These are phyloP conservation scores for Aschersonia sp. DNA, from an alignment of 2,329 filamentous ascomycete species.

Conservation along the genomic window DNA sequence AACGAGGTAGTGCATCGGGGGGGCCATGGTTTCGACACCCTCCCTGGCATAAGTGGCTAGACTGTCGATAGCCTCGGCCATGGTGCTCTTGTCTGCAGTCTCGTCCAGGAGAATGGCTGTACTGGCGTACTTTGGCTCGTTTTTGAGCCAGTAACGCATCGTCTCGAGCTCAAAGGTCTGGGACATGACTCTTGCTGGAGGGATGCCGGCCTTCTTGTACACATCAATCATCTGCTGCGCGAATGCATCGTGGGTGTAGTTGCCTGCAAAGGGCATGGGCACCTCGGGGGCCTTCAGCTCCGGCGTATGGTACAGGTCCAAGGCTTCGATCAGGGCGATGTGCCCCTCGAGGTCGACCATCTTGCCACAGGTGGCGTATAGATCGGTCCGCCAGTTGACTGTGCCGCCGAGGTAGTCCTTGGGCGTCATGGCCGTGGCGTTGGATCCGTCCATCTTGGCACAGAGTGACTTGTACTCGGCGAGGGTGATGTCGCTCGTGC, in stretches of 20 bases:
- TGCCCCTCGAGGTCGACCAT: constrained; percentile 46
- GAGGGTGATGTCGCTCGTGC: constrained; percentile 56
- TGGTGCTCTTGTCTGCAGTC: constrained; percentile 35
- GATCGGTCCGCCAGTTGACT: constrained; percentile 46
- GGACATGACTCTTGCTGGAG: constrained; percentile 38
- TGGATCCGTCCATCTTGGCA: constrained; percentile 55
- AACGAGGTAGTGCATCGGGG: constrained; percentile 49
- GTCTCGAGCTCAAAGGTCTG: constrained; percentile 55
- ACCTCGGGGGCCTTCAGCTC: constrained; percentile 56
- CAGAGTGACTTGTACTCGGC: constrained; percentile 54
- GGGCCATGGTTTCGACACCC: constrained; percentile 49
- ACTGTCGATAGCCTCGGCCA: constrained; percentile 38
- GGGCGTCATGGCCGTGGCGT: constrained; percentile 41
- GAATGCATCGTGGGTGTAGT: constrained; percentile 52
- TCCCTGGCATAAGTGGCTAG: constrained; percentile 39
- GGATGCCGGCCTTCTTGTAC: constrained; percentile 37
- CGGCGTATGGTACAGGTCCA: constrained; percentile 49
- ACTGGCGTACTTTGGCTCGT: constrained; percentile 42
- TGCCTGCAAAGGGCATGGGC: constrained; percentile 51
- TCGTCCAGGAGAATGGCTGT: constrained; percentile 54
- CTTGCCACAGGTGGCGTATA: constrained; percentile 52
- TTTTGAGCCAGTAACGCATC: constrained; percentile 51
- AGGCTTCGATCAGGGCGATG: constrained; percentile 41
- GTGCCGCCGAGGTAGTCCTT: constrained; percentile 44
- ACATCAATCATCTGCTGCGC: constrained; percentile 51